phyloP scores from a whole-genome alignment of 208 protist species.

The Acanthamoeba castellanii region DNA sequence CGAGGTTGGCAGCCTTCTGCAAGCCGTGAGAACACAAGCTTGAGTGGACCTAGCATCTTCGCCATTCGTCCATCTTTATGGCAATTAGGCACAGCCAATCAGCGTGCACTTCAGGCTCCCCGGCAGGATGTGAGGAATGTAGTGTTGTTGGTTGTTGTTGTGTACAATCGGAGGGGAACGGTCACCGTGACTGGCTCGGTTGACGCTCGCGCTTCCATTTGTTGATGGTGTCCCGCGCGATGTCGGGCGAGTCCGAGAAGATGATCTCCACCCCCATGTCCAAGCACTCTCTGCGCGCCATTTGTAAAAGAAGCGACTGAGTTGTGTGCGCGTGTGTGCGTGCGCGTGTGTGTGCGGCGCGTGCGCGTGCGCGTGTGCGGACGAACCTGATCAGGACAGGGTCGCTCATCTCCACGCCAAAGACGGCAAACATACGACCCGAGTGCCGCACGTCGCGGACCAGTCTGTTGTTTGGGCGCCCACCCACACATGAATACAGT shows the following conservation, averaged over 20 bases:
- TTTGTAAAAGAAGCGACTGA: neutral
- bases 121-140: too few species aligned
- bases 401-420: slow-evolving; percentile 41
- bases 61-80: too few species aligned
- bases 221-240: neutral
- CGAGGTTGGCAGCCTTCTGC: too few species aligned
- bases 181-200: neutral
- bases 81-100: too few species aligned
- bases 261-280: slow-evolving; percentile 69
- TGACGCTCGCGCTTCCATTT: slow-evolving; percentile 7
- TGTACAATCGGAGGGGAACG: too few species aligned
- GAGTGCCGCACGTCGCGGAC: neutral
- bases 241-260: slow-evolving; percentile 21
- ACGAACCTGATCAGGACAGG: slow-evolving; percentile 13
- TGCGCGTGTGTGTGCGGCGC: too few species aligned
- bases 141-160: too few species aligned
- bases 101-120: too few species aligned
- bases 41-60: too few species aligned
- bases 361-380: neutral
- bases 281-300: neutral
- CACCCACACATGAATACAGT: neutral
- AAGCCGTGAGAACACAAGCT: too few species aligned
- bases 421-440: slow-evolving; percentile 50
- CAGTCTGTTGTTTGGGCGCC: slow-evolving; percentile 11
- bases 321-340: neutral